phyloP scores from a whole-genome alignment of 129 eudicot species.

The Escallonia rubra region DNA sequence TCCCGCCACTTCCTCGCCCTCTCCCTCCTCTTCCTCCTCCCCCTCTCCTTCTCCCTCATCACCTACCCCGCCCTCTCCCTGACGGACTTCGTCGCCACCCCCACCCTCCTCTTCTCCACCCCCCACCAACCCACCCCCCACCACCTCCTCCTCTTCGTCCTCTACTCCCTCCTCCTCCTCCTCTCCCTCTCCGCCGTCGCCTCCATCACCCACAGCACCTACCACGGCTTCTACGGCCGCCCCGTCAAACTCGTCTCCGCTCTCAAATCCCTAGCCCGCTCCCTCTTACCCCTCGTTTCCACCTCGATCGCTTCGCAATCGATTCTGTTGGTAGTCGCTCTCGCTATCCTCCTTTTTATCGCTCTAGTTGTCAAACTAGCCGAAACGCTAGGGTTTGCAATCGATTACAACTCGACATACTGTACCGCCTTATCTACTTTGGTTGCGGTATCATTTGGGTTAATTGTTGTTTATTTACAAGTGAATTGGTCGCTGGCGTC shows the following conservation, averaged over 20 bases:
- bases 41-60: constrained; percentile 56
- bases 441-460: constrained; percentile 1
- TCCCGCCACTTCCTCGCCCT: constrained; percentile 80
- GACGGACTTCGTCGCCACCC: background rate
- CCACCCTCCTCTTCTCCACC: constrained; percentile 13
- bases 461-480: constrained; percentile 18
- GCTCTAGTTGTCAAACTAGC: background rate
- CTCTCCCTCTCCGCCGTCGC: constrained; percentile 42
- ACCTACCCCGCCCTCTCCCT: constrained; percentile 24
- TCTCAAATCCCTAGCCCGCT: constrained; percentile 32
- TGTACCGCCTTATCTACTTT: constrained; percentile 5
- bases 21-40: constrained; percentile 72
- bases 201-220: constrained; percentile 61
- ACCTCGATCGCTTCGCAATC: constrained; percentile 34
- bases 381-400: constrained; percentile 25
- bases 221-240: constrained; percentile 60
- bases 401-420: constrained; percentile 22
- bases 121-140: constrained; percentile 1
- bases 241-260: constrained; percentile 61
- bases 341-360: constrained; percentile 7
- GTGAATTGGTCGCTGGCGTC: constrained; percentile 43
- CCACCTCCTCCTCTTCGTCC: constrained; percentile 17
- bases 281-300: constrained; percentile 45
- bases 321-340: constrained; percentile 11
- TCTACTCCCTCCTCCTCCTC: constrained; percentile 27